Percentiles rank a stretch among this genome's conserved stretches.
These are phyloP conservation scores for Lepidopterella palustris DNA, from an alignment of 495 filamentous ascomycete genomes.

Conservation along the genomic window DNA sequence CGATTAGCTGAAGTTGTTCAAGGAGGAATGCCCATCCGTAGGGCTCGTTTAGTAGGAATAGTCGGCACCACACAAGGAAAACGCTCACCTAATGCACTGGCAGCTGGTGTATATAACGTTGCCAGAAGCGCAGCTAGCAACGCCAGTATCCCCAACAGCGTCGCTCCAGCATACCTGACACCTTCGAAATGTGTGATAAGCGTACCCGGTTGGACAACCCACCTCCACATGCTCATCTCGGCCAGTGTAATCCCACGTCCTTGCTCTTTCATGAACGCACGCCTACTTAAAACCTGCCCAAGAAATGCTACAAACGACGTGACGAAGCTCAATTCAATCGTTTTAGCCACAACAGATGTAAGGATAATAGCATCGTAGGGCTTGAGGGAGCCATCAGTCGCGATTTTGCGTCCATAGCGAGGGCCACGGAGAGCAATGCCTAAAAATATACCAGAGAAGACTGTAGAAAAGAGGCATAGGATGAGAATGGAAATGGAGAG, in stretches of 20 bases:
- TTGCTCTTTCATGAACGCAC: constrained; percentile 51
- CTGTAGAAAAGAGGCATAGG: constrained; percentile 59
- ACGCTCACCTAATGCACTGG: constrained; percentile 53
- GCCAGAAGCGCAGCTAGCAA: constrained; percentile 55
- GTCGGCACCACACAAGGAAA: too few species aligned
- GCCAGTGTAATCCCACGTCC: constrained; percentile 58
- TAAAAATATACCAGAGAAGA: constrained; percentile 60
- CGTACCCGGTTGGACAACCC: constrained; percentile 58
- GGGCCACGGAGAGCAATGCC: constrained; percentile 52
- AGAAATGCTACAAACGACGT: constrained; percentile 69
- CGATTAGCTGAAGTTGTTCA: not conserved
- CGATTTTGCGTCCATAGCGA: constrained; percentile 51
- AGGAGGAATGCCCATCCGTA: not conserved
- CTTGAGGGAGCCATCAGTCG: constrained; percentile 41
- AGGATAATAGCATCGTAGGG: constrained; percentile 55
- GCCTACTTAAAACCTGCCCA: constrained; percentile 62
- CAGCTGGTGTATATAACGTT: constrained; percentile 68
- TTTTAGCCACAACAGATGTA: constrained; percentile 60
- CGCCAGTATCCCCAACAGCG: constrained; percentile 52
- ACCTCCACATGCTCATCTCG: constrained; percentile 50
- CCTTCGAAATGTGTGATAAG: constrained; percentile 61
- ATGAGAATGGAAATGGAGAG: constrained; percentile 51
- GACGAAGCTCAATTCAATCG: constrained; percentile 69
- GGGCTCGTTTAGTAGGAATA: too few species aligned
- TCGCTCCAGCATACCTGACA: constrained; percentile 53